These are phyloP conservation scores for Cornus florida DNA, from an alignment of 148 eudicot species.

Conservation along the genomic window DNA sequence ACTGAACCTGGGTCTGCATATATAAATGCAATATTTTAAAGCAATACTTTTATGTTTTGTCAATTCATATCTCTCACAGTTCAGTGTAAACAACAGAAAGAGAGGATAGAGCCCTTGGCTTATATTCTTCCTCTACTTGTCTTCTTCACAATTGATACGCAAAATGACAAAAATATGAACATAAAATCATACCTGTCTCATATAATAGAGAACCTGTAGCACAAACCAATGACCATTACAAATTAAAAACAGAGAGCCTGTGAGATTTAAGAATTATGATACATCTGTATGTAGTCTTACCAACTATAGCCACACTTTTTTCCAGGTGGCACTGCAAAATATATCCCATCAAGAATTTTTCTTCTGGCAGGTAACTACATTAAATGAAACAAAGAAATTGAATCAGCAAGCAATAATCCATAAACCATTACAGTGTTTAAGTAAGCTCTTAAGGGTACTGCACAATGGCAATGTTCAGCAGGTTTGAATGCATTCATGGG, in stretches of 20 bases:
- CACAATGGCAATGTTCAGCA: not conserved
- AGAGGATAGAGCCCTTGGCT: too few relatives aligned
- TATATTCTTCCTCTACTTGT: too few relatives aligned
- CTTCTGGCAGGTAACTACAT: constrained; percentile 80
- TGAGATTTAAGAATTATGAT: not conserved
- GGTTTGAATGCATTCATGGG: not conserved
- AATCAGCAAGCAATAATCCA: constrained; percentile 19
- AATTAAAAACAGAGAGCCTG: not conserved
- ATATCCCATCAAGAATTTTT: constrained; percentile 93
- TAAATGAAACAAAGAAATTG: constrained; percentile 13
- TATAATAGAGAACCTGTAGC: too few relatives aligned
- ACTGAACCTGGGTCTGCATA: too few relatives aligned
- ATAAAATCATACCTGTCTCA: not conserved
- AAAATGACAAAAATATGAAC: not conserved
- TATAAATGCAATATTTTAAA: too few relatives aligned
- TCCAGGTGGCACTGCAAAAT: constrained; percentile 88
- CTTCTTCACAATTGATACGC: too few relatives aligned
- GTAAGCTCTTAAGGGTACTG: not conserved
- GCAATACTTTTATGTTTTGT: too few relatives aligned
- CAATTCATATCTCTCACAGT: too few relatives aligned
- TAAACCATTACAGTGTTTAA: not conserved
- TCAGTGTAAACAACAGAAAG: too few relatives aligned
- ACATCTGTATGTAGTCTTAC: constrained; percentile 40
- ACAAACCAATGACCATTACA: too few relatives aligned
- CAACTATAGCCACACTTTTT: constrained; percentile 92